A percentile compares a stretch with the other conserved stretches of the same genome.
Conservation (phyloP, 2,329 filamentous ascomycete species). For the Trichoderma breve region DNA sequence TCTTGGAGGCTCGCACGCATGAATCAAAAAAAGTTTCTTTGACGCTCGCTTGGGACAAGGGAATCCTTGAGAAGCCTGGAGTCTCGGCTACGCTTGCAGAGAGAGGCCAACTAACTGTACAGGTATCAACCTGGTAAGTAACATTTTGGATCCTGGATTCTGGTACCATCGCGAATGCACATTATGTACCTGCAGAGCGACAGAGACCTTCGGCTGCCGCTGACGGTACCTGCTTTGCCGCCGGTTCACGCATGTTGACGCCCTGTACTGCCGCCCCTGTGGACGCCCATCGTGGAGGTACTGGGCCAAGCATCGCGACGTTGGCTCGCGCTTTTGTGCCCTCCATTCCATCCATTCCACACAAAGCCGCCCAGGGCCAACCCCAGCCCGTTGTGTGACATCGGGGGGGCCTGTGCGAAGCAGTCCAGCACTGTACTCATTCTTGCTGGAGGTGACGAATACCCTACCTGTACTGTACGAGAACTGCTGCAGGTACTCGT, state of each 20-base stretch:
- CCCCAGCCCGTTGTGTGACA: conserved; percentile 5
- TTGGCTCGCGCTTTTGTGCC: conserved; percentile 13
- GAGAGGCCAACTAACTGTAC: background rate
- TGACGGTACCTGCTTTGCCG: conserved; percentile 9
- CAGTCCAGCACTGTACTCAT: background rate
- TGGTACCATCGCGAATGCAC: background rate
- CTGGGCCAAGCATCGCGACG: conserved; percentile 1
- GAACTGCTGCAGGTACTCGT: background rate
- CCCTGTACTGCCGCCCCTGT: background rate
- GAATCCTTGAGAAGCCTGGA: background rate
- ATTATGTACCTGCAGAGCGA: background rate
- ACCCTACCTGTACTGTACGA: background rate
- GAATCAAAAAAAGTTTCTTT: conserved; percentile 17
- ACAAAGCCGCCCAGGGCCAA: background rate
- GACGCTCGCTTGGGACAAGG: background rate
- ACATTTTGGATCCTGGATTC: background rate
- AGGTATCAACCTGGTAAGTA: background rate
- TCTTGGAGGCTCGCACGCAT: background rate
- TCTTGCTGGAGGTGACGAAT: background rate
- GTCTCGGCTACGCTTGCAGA: background rate
- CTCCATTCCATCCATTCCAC: conserved; percentile 10
- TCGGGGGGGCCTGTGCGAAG: background rate
- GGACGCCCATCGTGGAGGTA: background rate
- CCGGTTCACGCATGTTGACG: conserved; percentile 7
- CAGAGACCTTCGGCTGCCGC: conserved; percentile 1